Evolutionary conservation across 768 basidiomycete genomes (phyloP).

Genomic region (Xerocomellus amylosporus): DNA sequence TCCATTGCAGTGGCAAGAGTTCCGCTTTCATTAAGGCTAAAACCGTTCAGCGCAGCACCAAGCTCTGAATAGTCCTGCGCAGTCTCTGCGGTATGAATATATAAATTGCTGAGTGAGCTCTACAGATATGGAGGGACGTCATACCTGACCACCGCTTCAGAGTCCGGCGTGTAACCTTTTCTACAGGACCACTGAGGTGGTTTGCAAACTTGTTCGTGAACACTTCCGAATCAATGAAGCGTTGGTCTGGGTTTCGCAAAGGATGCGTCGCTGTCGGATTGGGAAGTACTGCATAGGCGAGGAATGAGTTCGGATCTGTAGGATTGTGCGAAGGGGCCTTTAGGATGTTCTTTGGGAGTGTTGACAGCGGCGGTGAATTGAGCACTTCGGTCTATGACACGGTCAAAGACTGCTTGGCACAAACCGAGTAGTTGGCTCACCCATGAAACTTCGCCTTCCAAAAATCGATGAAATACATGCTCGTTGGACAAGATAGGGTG

Average conservation of each 20-base stretch:
- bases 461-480: conserved; percentile 92
- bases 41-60: conserved; percentile 89
- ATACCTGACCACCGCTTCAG: conserved; percentile 94
- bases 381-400: conserved; percentile 76
- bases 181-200: conserved; percentile 90
- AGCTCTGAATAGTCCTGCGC: conserved; percentile 88
- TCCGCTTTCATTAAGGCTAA: conserved; percentile 82
- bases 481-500: conserved; percentile 97
- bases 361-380: conserved; percentile 87
- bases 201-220: conserved; percentile 96
- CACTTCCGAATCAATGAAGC: conserved; percentile 92
- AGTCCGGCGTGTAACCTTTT: conserved; percentile 89
- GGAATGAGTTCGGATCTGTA: conserved; percentile 68
- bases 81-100: conserved; percentile 47
- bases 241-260: conserved; percentile 88
- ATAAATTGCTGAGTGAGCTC: conserved; percentile 2
- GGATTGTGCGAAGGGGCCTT: conserved; percentile 96
- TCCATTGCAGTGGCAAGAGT: conserved; percentile 82
- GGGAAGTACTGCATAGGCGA: conserved; percentile 81
- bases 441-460: conserved; percentile 97
- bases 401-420: conserved; percentile 4
- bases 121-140: conserved; percentile 21
- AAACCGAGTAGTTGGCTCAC: conserved; percentile 40
- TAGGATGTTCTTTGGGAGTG: conserved; percentile 91
- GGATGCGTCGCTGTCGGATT: conserved; percentile 88